Evolutionary conservation across 2,329 filamentous ascomycete species (phyloP).

Genomic region (Aspergillus sp.): DNA sequence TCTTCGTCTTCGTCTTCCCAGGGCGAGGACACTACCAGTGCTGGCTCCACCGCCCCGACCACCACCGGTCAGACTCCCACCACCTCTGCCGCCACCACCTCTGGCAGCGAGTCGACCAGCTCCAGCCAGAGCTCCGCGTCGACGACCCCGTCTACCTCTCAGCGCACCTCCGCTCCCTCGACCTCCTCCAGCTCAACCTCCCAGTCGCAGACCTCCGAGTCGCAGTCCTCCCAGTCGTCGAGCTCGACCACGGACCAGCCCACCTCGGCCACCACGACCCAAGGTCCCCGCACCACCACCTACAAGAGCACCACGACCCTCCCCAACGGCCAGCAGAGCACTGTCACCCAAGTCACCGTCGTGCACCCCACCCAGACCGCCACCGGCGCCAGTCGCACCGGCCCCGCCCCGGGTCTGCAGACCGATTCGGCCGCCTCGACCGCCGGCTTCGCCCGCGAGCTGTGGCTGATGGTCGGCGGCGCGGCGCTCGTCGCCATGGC

Average conservation of each 20-base stretch:
- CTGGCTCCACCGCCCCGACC: conserved; percentile 1
- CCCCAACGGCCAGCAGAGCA: conserved; percentile 41
- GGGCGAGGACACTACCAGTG: background rate
- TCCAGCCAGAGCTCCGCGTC: no score
- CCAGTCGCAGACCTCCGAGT: conserved; percentile 7
- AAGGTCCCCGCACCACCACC: conserved; percentile 35
- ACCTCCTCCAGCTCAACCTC: background rate
- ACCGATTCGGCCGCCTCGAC: conserved; percentile 33
- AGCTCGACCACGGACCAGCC: conserved; percentile 6
- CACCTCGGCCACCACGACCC: conserved; percentile 6
- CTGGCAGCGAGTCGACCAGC: background rate
- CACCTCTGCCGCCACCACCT: conserved; percentile 14
- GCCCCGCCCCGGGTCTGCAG: conserved; percentile 39
- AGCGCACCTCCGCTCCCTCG: no score
- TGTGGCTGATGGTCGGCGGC: conserved; percentile 41
- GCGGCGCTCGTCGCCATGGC: conserved; percentile 41
- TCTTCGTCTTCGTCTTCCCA: background rate
- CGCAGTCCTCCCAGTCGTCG: no score
- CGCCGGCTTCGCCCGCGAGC: conserved; percentile 31
- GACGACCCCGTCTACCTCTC: no score
- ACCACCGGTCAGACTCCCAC: conserved; percentile 14
- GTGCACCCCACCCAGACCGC: conserved; percentile 37
- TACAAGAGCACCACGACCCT: conserved; percentile 41
- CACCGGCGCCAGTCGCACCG: conserved; percentile 22
- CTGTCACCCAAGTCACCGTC: conserved; percentile 46